Evolutionary conservation across 305 asterid genomes (phyloP), one percentile per base, ranked within the genome.

Genomic region (Fraxinus latifolia): DNA sequence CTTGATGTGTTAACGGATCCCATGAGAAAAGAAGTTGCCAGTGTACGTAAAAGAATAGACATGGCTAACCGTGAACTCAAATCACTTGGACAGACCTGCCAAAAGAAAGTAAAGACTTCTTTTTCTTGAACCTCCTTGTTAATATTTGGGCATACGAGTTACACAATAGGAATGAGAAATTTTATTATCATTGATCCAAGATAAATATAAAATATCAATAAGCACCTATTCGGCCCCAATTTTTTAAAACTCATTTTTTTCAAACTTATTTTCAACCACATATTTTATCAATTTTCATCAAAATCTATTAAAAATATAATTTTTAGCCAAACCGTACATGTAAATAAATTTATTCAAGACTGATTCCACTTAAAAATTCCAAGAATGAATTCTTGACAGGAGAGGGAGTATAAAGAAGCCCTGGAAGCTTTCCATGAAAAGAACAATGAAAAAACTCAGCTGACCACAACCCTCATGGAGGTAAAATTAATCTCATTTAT

Each of bases 1-100:
- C 91, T 95, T 55, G 97, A 95, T 81, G 97, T 85, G 68, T 85
- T 94, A 80, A 85, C 93, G 7, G 98, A 94, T 86, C 97, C 98
- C 55, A 90, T 90, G 95, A 92, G 95, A 80, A 95, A 93, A 84
- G 98, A 95, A 79, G 95, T 95, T 25, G 87, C 89, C 19, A 88
- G 81, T 29, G 96, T 92, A 29, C 92, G 98, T 5, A 90, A 87
- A 85, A 91, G 86, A 82, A 85, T 95, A 58, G 98, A 95, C 82
- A 7, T 89, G 7, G 93, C 90, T 14, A 92, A 82, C 75, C 93
- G 95, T 1, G 98, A 95, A 68, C 89, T 95, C 74, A 95, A 93
- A 85, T 90, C 95, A 31, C 92, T 95, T 21, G 94, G 92, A 65
- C 98, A 90, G 34, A 85, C 89, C 79, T 93, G 96, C 84, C 98